A percentile compares a stretch with the other conserved stretches of the same genome.
Conservation (phyloP, 2,329 filamentous ascomycete species). For the Alternaria triticimaculans region DNA sequence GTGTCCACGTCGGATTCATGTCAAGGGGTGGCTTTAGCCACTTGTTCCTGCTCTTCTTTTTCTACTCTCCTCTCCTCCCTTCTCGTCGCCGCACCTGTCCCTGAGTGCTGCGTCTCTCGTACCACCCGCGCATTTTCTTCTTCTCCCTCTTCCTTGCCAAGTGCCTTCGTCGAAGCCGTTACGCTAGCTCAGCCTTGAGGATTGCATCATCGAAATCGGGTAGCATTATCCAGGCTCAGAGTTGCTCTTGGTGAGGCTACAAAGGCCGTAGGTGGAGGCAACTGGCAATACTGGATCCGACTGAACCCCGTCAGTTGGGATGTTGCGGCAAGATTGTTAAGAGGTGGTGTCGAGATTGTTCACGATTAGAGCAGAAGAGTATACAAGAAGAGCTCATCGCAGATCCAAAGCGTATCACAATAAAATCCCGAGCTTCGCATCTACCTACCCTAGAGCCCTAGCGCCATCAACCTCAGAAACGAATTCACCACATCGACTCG, state of each 20-base stretch:
- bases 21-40: slow-evolving; percentile 1
- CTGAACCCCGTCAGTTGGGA: slow-evolving; percentile 2
- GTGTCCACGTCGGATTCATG: slow-evolving; percentile 5
- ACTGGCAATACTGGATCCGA: background rate
- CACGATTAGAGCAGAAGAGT: slow-evolving; percentile 2
- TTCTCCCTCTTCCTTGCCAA: background rate
- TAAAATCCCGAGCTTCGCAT: background rate
- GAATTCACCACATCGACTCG: background rate
- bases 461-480: background rate
- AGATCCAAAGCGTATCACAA: background rate
- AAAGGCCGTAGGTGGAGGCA: background rate
- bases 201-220: background rate
- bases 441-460: background rate
- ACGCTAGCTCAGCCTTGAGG: background rate
- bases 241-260: background rate
- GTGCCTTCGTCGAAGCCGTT: background rate
- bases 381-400: background rate
- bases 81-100: background rate
- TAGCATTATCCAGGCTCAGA: background rate
- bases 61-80: background rate
- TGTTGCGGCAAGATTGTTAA: slow-evolving; percentile 8
- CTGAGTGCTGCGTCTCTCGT: background rate
- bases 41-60: slow-evolving; percentile 1
- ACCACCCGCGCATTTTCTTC: background rate
- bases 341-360: slow-evolving; percentile 6